Base-by-base conservation (phyloP, 1,284 basidiomycete species). In the Earliella scabrosa region DNA sequence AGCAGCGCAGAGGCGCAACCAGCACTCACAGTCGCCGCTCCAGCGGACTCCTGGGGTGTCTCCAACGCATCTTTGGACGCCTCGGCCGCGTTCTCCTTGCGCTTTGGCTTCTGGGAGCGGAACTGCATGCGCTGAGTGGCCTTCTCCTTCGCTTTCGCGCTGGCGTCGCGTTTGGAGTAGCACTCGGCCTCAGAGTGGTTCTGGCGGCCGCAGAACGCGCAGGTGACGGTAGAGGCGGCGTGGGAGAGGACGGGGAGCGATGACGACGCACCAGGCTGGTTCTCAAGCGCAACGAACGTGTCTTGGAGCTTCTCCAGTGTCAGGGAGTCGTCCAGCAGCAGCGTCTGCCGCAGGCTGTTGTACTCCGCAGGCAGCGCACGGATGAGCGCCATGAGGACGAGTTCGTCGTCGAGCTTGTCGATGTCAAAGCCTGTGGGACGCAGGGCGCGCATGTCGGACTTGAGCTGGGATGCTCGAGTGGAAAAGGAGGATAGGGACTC, bases 131-230 rank as follows among this genome's bases (percentile, higher is more conserved):
- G 38, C n/a, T 40, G 18, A n/a, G 20, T 14, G 18, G 38, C 38
- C 20, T 40, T 40, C 38, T 40, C 38, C 20, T 40, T 40, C 7
- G 38, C 20, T 14, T 23, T 20, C 6, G 38, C 13, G 38, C 38
- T 40, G 5, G 38, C 20, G 13, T 40, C 20, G 38, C 38, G 23
- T 34, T 45, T 52, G 20, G 44, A 13, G 21, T 46, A 52, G 43
- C 51, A 52, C 51, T 52, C 68, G 35, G 8, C 35, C 35, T 36
- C 35, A n/a, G 35, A 4, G 70, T 70, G 9, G 69, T 73, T 73
- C 75, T 74, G 68, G 74, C 67, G 66, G 68, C 69, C 59, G 70
- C 71, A 59, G 72, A 40, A 40, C 20, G 38, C 20, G 38, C n/a
- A 40, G 38, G 7, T 14, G 38, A 40, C 18, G 69, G 48, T 66